Evolutionary conservation across 2,329 filamentous ascomycete genomes (phyloP), one percentile per base, ranked within the genome.

Genomic region (Dactylellina cionopaga): DNA sequence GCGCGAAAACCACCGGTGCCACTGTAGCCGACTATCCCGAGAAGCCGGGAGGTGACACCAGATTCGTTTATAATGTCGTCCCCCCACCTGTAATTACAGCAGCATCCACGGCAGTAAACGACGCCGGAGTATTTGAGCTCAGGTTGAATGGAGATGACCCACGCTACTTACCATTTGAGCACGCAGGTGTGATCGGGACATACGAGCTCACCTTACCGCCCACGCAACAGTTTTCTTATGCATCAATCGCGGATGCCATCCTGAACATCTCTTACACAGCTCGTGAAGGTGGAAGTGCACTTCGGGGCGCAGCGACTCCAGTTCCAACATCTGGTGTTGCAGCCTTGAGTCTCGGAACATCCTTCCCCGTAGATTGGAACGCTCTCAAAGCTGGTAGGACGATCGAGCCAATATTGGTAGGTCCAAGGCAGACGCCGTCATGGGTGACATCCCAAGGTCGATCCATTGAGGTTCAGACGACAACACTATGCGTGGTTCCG

Each of bases 111-210:
- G 79, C 78, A 10, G 56, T 77, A 10, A 71, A 47, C 54, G 81
- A 82, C 66, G 19, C 70, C 2, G 80, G 81, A n/a, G 37, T 78
- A 0, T 81, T 81, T 65, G 77, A 81, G 13, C 74, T 81, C 17
- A 47, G 60, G 63, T 79, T 80, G 71, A 49, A 33, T 3, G 76
- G 75, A 33, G 76, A 78, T 4, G 43, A 46, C n/a, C 17, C 15
- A 25, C 74, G 78, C 1, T 81, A 78, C 59, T 25, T 77, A 5
- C 81, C 81, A 0, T 82, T 82, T 56, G 81, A 82, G 71, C 75
- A 76, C 25, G 77, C 79, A 1, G 81, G 81, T 7, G 80, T 72
- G 3, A 76, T 81, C 37, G 72, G 65, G 37, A 43, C 25, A 2
- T 82, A 79, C 79, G 43, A 63, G 2, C 51, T 82, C 2, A 69